Evolutionary conservation across 805 yeast genomes (phyloP).

Genomic region (Metschnikowia kunwiensis): DNA sequence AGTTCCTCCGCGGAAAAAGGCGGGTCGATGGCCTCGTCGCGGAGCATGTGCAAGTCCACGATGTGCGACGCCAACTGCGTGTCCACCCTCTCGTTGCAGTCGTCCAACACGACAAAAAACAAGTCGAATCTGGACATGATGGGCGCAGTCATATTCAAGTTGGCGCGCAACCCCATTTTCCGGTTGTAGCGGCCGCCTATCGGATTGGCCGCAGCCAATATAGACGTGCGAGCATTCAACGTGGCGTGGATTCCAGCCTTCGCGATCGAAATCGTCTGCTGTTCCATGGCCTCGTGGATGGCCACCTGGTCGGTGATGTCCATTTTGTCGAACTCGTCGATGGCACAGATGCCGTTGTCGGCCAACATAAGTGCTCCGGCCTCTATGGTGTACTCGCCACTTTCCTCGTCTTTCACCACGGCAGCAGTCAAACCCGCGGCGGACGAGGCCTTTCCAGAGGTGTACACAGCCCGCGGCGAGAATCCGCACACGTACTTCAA

Average conservation of each 20-base stretch:
- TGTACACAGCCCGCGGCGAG: slow-evolving; percentile 91
- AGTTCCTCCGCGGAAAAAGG: slow-evolving; percentile 88
- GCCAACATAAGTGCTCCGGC: slow-evolving; percentile 99
- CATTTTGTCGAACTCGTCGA: slow-evolving; percentile 98
- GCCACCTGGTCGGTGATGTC: slow-evolving; percentile 94
- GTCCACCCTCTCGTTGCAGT: slow-evolving; percentile 87
- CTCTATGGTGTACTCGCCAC: slow-evolving; percentile 94
- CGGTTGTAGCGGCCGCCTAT: slow-evolving; percentile 95
- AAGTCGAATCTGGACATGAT: slow-evolving; percentile 97
- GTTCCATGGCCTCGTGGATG: slow-evolving; percentile 99
- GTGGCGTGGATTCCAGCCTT: slow-evolving; percentile 99
- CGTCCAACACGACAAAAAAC: slow-evolving; percentile 92
- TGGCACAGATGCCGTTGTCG: slow-evolving; percentile 97
- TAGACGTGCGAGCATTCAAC: slow-evolving; percentile 92
- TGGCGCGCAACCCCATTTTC: slow-evolving; percentile 76
- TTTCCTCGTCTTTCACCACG: slow-evolving; percentile 94
- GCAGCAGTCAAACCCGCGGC: slow-evolving; percentile 99
- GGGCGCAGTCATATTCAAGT: slow-evolving; percentile 94
- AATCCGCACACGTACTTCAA: slow-evolving; percentile 88
- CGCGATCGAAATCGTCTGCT: slow-evolving; percentile 96
- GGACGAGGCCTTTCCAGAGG: slow-evolving; percentile 97
- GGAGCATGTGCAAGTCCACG: slow-evolving; percentile 85
- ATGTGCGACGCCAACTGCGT: slow-evolving; percentile 89
- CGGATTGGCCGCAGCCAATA: slow-evolving; percentile 98
- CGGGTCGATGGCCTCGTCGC: slow-evolving; percentile 86